phyloP scores from a whole-genome alignment of 73 alveolate genomes.

The Paramecium sexaurelia region DNA sequence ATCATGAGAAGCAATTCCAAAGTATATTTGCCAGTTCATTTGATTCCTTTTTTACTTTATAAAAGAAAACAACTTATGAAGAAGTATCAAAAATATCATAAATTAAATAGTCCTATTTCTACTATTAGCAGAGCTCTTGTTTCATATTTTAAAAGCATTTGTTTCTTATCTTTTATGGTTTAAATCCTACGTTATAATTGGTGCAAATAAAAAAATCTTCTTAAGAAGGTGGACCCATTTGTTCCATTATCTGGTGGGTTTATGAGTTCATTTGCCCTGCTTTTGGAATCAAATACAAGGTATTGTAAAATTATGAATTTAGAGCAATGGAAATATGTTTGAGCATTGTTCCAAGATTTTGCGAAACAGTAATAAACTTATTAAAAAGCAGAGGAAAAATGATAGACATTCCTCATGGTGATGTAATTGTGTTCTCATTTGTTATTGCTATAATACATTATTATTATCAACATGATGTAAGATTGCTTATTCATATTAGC shows the following conservation, averaged over 20 bases:
- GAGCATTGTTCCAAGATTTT: slow-evolving; percentile 55
- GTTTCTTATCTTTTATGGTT: slow-evolving; percentile 27
- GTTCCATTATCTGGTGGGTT: slow-evolving; percentile 51
- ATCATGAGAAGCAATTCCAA: background rate
- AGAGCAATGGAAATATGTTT: slow-evolving; percentile 33
- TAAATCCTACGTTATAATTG: background rate
- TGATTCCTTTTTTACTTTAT: slow-evolving; percentile 35
- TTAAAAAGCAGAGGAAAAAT: background rate
- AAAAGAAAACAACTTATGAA: slow-evolving; percentile 23
- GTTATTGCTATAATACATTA: slow-evolving; percentile 39
- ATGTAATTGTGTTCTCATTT: slow-evolving; percentile 40
- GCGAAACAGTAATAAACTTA: slow-evolving; percentile 26
- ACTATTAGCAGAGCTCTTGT: background rate
- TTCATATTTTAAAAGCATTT: slow-evolving; percentile 7
- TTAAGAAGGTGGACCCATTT: background rate
- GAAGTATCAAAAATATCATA: background rate
- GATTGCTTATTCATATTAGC: background rate
- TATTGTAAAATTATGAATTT: background rate
- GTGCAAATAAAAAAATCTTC: slow-evolving; percentile 45
- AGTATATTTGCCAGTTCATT: slow-evolving; percentile 43
- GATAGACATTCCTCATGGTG: slow-evolving; percentile 31
- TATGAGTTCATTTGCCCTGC: background rate
- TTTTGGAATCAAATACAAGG: slow-evolving; percentile 49
- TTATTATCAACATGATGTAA: slow-evolving; percentile 43
- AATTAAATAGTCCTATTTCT: background rate